These are phyloP conservation scores for Monilinia vaccinii-corymbosi DNA, from an alignment of 2,329 filamentous ascomycete species.

Conservation along the genomic window DNA sequence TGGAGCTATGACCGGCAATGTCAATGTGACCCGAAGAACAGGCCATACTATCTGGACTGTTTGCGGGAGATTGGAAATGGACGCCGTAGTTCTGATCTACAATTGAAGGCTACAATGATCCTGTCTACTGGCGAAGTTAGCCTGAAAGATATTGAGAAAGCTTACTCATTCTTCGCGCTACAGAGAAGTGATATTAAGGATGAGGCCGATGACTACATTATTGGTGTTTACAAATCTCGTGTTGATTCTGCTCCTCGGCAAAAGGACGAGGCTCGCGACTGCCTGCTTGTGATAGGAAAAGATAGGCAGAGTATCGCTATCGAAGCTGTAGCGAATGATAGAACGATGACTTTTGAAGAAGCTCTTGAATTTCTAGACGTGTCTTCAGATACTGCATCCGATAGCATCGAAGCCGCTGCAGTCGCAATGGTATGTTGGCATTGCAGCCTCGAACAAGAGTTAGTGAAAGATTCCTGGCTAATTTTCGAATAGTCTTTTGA, in stretches of 20 bases:
- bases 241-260: slow-evolving; percentile 44
- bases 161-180: slow-evolving; percentile 52
- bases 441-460: not conserved
- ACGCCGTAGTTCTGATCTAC: slow-evolving; percentile 42
- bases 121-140: slow-evolving; percentile 50
- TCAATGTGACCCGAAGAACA: slow-evolving; percentile 42
- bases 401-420: slow-evolving; percentile 28
- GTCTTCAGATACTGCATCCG: slow-evolving; percentile 23
- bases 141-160: slow-evolving; percentile 44
- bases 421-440: slow-evolving; percentile 24
- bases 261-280: slow-evolving; percentile 46
- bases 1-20: slow-evolving; percentile 56
- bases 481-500: slow-evolving; percentile 21
- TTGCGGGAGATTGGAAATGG: slow-evolving; percentile 49
- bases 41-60: slow-evolving; percentile 55
- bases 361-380: slow-evolving; percentile 52
- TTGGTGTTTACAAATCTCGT: slow-evolving; percentile 51
- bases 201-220: slow-evolving; percentile 48
- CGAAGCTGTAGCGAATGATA: slow-evolving; percentile 45
- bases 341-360: slow-evolving; percentile 50
- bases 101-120: slow-evolving; percentile 46
- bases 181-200: slow-evolving; percentile 33
- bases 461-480: not conserved
- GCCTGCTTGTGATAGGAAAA: slow-evolving; percentile 51
- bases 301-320: slow-evolving; percentile 49